Percentiles rank a stretch among this genome's conserved stretches.
Evolutionary conservation across 176 grass and related monocot species (phyloP).

Genomic region (Avena sativa): DNA sequence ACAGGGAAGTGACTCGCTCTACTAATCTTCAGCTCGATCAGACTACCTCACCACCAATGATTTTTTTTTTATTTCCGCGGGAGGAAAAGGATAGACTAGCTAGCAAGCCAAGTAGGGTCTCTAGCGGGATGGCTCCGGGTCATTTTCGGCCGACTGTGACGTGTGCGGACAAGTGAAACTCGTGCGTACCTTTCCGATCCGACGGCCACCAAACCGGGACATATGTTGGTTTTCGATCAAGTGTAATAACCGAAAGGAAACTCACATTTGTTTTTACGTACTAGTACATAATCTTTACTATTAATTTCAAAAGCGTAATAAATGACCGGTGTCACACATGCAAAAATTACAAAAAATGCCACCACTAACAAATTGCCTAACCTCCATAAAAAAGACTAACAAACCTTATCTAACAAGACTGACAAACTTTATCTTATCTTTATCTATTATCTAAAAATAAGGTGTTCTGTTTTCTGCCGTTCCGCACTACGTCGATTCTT

Average conservation of each 20-base stretch:
- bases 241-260: not conserved
- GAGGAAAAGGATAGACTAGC: not conserved
- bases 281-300: no score
- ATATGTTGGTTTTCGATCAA: not conserved
- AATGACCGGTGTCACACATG: no score
- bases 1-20: not conserved
- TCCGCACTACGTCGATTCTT: no score
- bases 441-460: no score
- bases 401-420: no score
- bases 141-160: constrained; percentile 10
- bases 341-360: no score
- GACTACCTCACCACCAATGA: not conserved
- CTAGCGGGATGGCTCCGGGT: not conserved
- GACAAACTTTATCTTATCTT: no score
- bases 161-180: constrained; percentile 25
- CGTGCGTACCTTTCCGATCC: constrained; percentile 1
- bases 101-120: not conserved
- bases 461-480: no score
- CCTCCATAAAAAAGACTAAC: no score
- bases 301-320: no score
- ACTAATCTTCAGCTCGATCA: not conserved
- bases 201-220: not conserved
- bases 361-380: no score
- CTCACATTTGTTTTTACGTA: no score
- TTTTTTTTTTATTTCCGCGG: not conserved